These are phyloP conservation scores for Closterium sp. DNA, from an alignment of 139 green algal genomes.

Conservation along the genomic window DNA sequence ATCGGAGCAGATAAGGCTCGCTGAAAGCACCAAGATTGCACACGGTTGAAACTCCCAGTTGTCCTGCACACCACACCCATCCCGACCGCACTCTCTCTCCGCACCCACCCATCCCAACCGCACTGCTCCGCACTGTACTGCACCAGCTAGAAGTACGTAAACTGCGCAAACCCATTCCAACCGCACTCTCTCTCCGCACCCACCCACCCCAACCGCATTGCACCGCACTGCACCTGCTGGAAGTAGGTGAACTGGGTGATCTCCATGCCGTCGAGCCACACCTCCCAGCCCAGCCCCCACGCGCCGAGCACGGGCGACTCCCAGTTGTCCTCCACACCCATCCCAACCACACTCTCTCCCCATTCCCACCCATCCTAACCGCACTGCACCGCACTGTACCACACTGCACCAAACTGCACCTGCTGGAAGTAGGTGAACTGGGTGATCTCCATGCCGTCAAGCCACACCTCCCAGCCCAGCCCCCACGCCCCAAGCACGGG, in stretches of 20 bases:
- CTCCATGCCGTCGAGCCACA: conserved; percentile 98
- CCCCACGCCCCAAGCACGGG: conserved; percentile 95
- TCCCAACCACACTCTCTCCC: neutral
- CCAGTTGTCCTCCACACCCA: conserved; percentile 59
- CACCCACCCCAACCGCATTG: neutral
- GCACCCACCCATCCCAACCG: neutral
- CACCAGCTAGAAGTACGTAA: conserved; percentile 97
- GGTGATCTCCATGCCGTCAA: conserved; percentile 97
- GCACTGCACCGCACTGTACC: no score
- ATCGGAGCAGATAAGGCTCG: no score
- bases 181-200: neutral
- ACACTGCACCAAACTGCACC: conserved; percentile 38
- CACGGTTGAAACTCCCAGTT: no score
- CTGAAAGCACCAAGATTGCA: no score
- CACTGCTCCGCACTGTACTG: neutral
- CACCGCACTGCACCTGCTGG: conserved; percentile 67
- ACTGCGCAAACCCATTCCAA: conserved; percentile 72
- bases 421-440: conserved; percentile 99
- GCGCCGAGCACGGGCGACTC: conserved; percentile 92
- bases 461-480: conserved; percentile 97
- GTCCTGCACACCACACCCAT: no score
- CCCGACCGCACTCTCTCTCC: no score
- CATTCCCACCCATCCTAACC: neutral
- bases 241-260: conserved; percentile 99
- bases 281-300: conserved; percentile 98